These are phyloP conservation scores for Calonectria leucothoes DNA, from an alignment of 2,329 filamentous ascomycete species.

Conservation along the genomic window DNA sequence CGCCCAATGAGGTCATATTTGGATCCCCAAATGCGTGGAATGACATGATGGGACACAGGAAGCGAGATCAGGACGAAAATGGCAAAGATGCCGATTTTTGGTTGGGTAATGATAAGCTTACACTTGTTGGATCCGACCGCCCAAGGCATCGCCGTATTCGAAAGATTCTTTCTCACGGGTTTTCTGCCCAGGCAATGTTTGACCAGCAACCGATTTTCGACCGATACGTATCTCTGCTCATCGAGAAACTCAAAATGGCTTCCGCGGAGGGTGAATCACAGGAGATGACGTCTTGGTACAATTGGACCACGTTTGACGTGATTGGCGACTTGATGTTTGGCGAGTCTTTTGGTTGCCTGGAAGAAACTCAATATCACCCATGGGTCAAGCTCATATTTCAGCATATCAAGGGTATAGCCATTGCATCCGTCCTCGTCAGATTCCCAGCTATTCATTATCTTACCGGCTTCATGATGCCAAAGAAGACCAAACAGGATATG, in stretches of 20 bases:
- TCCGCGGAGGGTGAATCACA: constrained; percentile 10
- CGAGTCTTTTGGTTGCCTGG: constrained; percentile 36
- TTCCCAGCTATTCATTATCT: neutral
- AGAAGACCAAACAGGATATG: neutral
- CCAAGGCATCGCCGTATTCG: constrained; percentile 23
- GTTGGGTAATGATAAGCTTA: neutral
- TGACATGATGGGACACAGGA: constrained; percentile 26
- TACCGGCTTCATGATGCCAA: neutral
- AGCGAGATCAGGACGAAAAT: neutral
- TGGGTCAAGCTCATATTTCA: constrained; percentile 35
- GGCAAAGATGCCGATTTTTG: constrained; percentile 20
- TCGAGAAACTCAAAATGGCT: constrained; percentile 28
- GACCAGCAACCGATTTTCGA: constrained; percentile 42
- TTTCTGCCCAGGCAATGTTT: constrained; percentile 41
- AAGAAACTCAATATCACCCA: constrained; percentile 33
- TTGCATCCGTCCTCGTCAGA: neutral
- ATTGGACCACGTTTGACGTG: constrained; percentile 41
- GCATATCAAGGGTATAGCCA: constrained; percentile 7
- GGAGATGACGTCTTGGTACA: constrained; percentile 38
- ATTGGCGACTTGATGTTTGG: constrained; percentile 42
- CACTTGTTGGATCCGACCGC: neutral
- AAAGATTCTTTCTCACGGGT: constrained; percentile 37
- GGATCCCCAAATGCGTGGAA: constrained; percentile 21
- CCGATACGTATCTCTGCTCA: constrained; percentile 38
- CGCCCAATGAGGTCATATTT: constrained; percentile 50